Conservation (phyloP, 2,329 filamentous ascomycete genomes). For the Venturiaceae sp. region DNA sequence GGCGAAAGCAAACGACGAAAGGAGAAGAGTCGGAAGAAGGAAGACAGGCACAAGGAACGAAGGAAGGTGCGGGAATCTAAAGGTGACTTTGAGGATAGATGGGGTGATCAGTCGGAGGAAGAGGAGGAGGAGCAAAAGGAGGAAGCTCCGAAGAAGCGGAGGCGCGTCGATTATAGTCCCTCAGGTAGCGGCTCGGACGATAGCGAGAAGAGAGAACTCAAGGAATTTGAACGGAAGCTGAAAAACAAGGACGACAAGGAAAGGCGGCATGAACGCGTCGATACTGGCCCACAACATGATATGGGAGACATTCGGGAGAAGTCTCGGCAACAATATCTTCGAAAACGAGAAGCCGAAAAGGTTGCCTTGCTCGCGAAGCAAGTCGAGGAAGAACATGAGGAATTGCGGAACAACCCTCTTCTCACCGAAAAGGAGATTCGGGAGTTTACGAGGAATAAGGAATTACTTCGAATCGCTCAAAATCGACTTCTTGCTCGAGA, state of each 20-base stretch:
- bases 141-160: conserved; percentile 56
- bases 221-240: conserved; percentile 70
- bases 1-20: conserved; percentile 18
- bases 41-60: conserved; percentile 20
- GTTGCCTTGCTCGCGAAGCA: conserved; percentile 81
- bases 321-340: conserved; percentile 85
- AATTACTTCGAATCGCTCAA: conserved; percentile 67
- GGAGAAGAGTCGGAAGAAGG: conserved; percentile 30
- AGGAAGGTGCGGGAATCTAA: conserved; percentile 41
- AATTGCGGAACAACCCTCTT: conserved; percentile 63
- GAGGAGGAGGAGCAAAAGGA: conserved; percentile 48
- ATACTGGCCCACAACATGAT: conserved; percentile 42
- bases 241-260: conserved; percentile 61
- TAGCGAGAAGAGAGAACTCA: conserved; percentile 65
- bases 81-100: conserved; percentile 63
- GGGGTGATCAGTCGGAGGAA: conserved; percentile 65
- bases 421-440: conserved; percentile 72
- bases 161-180: conserved; percentile 48
- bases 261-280: conserved; percentile 53
- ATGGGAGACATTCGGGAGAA: conserved; percentile 65
- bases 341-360: conserved; percentile 82
- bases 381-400: conserved; percentile 72
- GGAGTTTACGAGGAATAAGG: conserved; percentile 81
- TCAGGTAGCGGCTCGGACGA: conserved; percentile 45
- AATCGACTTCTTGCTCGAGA: conserved; percentile 62